A percentile compares a stretch with the other conserved stretches of the same genome.
These are phyloP conservation scores for Zasmidium cellare DNA, from an alignment of 2,329 filamentous ascomycete genomes.

Conservation along the genomic window DNA sequence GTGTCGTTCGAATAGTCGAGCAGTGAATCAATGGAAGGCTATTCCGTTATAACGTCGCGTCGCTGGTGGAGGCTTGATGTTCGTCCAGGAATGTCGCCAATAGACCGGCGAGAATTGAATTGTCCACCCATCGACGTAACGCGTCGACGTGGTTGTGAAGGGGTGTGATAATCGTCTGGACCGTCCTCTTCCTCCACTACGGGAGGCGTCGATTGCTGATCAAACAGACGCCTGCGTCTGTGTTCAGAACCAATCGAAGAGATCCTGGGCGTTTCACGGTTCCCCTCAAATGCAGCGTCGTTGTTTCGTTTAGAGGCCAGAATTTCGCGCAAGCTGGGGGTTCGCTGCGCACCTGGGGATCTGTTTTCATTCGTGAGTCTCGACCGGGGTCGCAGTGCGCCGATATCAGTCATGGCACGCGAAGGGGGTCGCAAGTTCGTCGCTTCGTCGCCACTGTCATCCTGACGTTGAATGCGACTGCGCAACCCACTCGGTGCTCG, in stretches of 20 bases:
- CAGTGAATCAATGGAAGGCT: slow-evolving; percentile 7
- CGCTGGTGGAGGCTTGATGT: slow-evolving; percentile 17
- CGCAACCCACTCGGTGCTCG: slow-evolving; percentile 41
- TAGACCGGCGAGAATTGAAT: background rate
- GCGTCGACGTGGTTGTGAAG: slow-evolving; percentile 15
- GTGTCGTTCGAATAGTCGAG: background rate
- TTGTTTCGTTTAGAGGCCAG: slow-evolving; percentile 14
- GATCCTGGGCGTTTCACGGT: slow-evolving; percentile 8
- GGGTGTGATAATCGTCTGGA: slow-evolving; percentile 7
- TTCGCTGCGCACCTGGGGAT: slow-evolving; percentile 14
- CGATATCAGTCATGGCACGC: slow-evolving; percentile 50
- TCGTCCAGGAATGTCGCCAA: background rate
- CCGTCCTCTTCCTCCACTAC: slow-evolving; percentile 10
- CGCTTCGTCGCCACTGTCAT: slow-evolving; percentile 39
- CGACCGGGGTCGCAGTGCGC: slow-evolving; percentile 30
- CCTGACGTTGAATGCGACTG: slow-evolving; percentile 31
- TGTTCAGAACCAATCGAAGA: slow-evolving; percentile 1
- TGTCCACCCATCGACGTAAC: slow-evolving; percentile 9
- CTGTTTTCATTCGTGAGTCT: slow-evolving; percentile 15
- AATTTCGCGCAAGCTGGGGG: slow-evolving; percentile 14
- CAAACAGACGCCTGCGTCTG: slow-evolving; percentile 8
- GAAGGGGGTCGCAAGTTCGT: slow-evolving; percentile 46
- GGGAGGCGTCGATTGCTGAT: slow-evolving; percentile 9
- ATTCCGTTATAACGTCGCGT: slow-evolving; percentile 20
- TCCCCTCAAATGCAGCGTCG: slow-evolving; percentile 14